Conservation (phyloP, 495 filamentous ascomycete species). For the Neurospora sp. region DNA sequence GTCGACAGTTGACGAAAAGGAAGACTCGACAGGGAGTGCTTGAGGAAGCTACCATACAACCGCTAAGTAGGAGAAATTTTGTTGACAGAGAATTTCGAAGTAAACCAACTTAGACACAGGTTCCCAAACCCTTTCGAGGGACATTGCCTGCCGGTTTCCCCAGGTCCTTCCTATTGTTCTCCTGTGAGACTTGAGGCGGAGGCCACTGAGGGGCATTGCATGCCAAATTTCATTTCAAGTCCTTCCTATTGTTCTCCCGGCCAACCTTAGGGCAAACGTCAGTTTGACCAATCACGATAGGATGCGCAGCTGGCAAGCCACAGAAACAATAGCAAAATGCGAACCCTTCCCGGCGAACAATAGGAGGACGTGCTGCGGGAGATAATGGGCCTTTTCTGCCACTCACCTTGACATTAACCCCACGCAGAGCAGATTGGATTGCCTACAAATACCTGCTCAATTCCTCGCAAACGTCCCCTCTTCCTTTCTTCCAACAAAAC, state of each 20-base stretch:
- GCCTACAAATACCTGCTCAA: not conserved
- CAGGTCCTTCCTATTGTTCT: not conserved
- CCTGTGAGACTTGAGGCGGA: not conserved
- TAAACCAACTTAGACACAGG: not conserved
- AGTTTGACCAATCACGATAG: not conserved
- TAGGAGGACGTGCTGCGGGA: not conserved
- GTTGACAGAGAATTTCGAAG: not conserved
- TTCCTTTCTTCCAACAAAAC: not conserved
- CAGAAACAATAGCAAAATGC: not conserved
- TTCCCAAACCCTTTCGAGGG: not conserved
- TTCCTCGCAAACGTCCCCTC: not conserved
- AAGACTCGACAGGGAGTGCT: not conserved
- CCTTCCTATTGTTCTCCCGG: not conserved
- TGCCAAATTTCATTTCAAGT: not conserved
- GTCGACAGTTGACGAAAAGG: not conserved
- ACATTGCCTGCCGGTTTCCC: not conserved
- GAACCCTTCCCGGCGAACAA: not conserved
- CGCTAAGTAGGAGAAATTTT: not conserved
- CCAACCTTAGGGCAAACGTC: not conserved
- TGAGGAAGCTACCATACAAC: not conserved
- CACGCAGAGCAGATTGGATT: not conserved
- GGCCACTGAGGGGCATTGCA: too few relatives aligned
- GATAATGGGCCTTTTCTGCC: not conserved
- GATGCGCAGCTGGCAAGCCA: not conserved
- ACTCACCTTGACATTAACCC: not conserved